Evolutionary conservation across 768 basidiomycete species (phyloP).

Genomic region (Cytidiella melzeri): DNA sequence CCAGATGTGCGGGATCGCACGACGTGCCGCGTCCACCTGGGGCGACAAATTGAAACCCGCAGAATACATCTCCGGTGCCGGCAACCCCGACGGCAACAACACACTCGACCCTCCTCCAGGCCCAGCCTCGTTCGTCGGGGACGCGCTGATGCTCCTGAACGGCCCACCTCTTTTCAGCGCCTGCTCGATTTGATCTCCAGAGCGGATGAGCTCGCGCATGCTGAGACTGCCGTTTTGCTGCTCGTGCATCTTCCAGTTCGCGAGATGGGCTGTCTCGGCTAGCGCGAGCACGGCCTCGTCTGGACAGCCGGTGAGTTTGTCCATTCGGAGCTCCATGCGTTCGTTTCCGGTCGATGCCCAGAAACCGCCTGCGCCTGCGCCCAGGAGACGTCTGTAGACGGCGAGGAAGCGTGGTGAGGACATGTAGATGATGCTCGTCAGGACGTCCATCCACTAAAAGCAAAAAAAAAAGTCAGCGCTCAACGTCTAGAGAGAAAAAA

Average conservation of each 20-base stretch:
- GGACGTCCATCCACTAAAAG: conserved; percentile 70
- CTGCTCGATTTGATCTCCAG: conserved; percentile 68
- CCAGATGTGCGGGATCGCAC: conserved; percentile 49
- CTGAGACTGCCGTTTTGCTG: conserved; percentile 61
- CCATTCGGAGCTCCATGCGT: conserved; percentile 52
- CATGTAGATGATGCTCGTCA: conserved; percentile 56
- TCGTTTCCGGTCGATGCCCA: conserved; percentile 33
- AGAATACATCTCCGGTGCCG: conserved; percentile 1
- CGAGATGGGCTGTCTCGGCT: conserved; percentile 66
- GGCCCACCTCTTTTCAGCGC: conserved; percentile 46
- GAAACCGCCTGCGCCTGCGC: conserved; percentile 38
- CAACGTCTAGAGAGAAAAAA: not conserved
- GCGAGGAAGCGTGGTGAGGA: conserved; percentile 59
- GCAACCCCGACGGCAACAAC: conserved; percentile 6
- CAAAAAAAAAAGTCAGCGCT: conserved; percentile 6
- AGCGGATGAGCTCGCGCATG: conserved; percentile 64
- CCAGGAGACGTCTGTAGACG: conserved; percentile 63
- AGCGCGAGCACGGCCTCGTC: conserved; percentile 73
- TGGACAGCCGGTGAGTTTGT: conserved; percentile 67
- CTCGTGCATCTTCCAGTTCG: conserved; percentile 69
- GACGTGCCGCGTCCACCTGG: conserved; percentile 38
- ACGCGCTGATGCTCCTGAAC: conserved; percentile 8
- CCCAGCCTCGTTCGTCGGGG: conserved; percentile 5
- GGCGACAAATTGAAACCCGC: conserved; percentile 1
- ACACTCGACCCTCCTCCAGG: too few species aligned